A percentile compares a stretch with the other conserved stretches of the same genome.
phyloP scores from a whole-genome alignment of 495 filamentous ascomycete genomes.

The Pseudoneurospora amorphoporcata region DNA sequence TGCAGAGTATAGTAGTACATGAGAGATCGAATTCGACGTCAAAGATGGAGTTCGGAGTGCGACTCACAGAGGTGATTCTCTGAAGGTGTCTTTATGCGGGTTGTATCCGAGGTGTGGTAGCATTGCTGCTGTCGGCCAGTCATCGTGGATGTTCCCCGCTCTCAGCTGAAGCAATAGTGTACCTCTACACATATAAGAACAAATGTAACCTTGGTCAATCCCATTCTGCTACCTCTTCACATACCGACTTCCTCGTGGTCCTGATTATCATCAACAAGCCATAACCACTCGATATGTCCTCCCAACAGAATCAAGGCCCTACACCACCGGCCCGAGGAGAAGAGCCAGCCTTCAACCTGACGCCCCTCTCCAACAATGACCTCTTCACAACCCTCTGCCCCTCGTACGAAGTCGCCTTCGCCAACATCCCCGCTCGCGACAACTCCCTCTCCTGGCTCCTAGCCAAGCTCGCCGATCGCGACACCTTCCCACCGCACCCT shows the following conservation, averaged over 20 bases:
- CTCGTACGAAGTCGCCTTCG: constrained; percentile 12
- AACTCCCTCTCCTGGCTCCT: constrained; percentile 10
- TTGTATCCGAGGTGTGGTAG: not conserved
- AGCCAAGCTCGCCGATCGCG: not conserved
- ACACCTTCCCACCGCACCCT: not conserved
- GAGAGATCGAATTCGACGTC: not conserved
- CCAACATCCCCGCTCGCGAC: not conserved
- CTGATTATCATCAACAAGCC: not conserved
- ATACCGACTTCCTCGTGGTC: not conserved
- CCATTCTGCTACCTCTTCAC: not conserved
- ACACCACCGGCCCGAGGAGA: not conserved
- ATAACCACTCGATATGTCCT: not conserved
- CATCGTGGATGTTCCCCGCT: not conserved
- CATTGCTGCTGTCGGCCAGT: not conserved
- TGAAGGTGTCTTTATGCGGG: not conserved
- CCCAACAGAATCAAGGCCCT: too few species aligned
- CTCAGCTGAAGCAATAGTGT: not conserved
- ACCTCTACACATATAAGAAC: not conserved
- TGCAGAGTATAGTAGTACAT: not conserved
- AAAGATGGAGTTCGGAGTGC: not conserved
- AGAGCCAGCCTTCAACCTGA: not conserved
- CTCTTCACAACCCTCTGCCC: constrained; percentile 11
- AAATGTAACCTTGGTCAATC: too few species aligned
- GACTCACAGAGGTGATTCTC: not conserved
- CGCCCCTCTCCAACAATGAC: constrained; percentile 4